Base-by-base conservation (phyloP, 2,329 filamentous ascomycete species). In the Epichloe hybrida region DNA sequence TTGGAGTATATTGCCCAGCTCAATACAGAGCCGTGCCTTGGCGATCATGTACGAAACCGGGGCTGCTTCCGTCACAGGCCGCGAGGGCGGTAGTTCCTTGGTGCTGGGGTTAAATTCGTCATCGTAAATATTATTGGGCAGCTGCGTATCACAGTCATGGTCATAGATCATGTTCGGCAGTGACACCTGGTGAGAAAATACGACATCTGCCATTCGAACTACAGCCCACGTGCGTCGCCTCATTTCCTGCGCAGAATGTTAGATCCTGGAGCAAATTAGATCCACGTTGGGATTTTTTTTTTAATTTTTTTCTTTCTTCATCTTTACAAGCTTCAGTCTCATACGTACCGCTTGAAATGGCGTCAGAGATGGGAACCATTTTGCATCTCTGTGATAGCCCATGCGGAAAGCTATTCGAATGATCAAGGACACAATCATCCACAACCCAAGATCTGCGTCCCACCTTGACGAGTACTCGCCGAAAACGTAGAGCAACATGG, bases 121-220 rank as follows among this genome's bases (percentile, higher is more conserved):
- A 57, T 93, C 87, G 61, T 86, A 87, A 15, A 91, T 76, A 60
- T 91, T 93, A 51, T 81, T 79, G 1, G 87, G 87, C 5, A 87
- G 68, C 57, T 84, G 76, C 0, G 86, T 84, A 59, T 93, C 88
- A 50, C 81, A 88, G 61, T 89, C 83, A 46, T 84, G 75, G 12
- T 84, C 76, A 55, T 84, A 79, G 27, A 90, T 82, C 75, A 90
- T 88, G 54, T 69, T 76, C 4, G 78, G 77, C 20, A 81, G 62
- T n/a, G 76, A 79, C 2, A 81, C 72, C 60, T 88, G 84, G 54
- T 87, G 84, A 1, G 87, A 91, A 60, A 90, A 88, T 50, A 89
- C 73, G 11, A 87, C 74, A 62, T 93, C 87, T 31, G 79, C 75
- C 68, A 86, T 84, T 50, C 84, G 76, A 39, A 93, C 74, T 49